Conservation (phyloP, 2,329 filamentous ascomycete species). For the Cercospora berteroae region DNA sequence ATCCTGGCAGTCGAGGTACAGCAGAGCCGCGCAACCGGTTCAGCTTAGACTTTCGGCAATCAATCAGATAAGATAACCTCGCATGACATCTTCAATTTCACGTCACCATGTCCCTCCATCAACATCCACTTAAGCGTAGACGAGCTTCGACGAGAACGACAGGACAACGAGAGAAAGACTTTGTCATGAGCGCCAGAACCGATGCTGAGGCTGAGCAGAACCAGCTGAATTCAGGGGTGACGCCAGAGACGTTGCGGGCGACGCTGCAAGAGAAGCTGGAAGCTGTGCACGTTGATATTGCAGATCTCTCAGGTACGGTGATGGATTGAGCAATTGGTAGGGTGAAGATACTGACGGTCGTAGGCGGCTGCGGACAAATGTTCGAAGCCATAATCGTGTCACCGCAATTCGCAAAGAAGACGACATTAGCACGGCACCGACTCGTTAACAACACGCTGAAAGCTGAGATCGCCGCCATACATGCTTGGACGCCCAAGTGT, state of each 20-base stretch:
- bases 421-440: constrained; percentile 77
- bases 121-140: background rate
- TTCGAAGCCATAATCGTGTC: constrained; percentile 68
- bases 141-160: constrained; percentile 7
- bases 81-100: constrained; percentile 5
- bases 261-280: constrained; percentile 69
- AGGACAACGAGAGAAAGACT: constrained; percentile 6
- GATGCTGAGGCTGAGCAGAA: constrained; percentile 51
- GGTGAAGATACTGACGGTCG: background rate
- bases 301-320: constrained; percentile 80
- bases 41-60: background rate
- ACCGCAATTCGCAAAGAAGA: constrained; percentile 53
- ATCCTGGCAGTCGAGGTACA: background rate
- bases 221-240: constrained; percentile 57
- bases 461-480: constrained; percentile 83
- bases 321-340: background rate
- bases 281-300: constrained; percentile 79
- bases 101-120: background rate
- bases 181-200: constrained; percentile 45
- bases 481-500: constrained; percentile 94
- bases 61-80: constrained; percentile 9
- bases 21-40: background rate
- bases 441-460: constrained; percentile 81
- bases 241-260: constrained; percentile 66
- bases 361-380: constrained; percentile 69